These are phyloP conservation scores for Suillus sp. DNA, from an alignment of 768 basidiomycete genomes.

Conservation along the genomic window DNA sequence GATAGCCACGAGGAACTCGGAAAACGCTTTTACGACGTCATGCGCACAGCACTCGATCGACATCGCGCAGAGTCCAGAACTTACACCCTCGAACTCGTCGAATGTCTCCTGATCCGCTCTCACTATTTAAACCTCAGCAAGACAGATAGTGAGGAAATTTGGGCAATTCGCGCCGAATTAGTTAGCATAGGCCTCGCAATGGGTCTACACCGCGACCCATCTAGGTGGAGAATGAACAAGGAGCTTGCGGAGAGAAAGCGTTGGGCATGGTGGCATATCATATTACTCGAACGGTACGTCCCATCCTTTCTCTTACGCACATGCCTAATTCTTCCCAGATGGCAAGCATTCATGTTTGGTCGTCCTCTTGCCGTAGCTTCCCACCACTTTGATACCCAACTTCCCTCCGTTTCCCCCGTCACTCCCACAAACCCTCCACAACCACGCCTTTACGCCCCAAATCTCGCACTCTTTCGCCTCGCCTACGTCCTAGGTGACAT, in stretches of 20 bases:
- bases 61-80: constrained; percentile 59
- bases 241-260: constrained; percentile 75
- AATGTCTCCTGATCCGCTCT: constrained; percentile 66
- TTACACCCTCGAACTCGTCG: constrained; percentile 74
- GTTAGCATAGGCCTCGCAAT: constrained; percentile 77
- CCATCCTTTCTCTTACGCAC: constrained; percentile 5
- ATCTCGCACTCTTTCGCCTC: constrained; percentile 74
- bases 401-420: constrained; percentile 59
- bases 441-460: constrained; percentile 72
- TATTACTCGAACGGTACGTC: constrained; percentile 75
- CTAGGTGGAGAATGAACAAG: constrained; percentile 69
- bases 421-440: constrained; percentile 41
- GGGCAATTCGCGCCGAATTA: constrained; percentile 73
- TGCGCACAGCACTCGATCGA: constrained; percentile 62
- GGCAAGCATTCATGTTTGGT: constrained; percentile 89
- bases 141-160: constrained; percentile 79
- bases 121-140: constrained; percentile 77
- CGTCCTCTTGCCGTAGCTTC: constrained; percentile 74
- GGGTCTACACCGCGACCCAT: constrained; percentile 87
- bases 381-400: constrained; percentile 81
- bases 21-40: constrained; percentile 68
- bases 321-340: constrained; percentile 43
- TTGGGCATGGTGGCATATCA: constrained; percentile 92
- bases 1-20: constrained; percentile 64
- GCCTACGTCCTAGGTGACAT: constrained; percentile 81